These are phyloP conservation scores for Pyrenochaeta sp. DNA, from an alignment of 2,329 filamentous ascomycete genomes.

Conservation along the genomic window DNA sequence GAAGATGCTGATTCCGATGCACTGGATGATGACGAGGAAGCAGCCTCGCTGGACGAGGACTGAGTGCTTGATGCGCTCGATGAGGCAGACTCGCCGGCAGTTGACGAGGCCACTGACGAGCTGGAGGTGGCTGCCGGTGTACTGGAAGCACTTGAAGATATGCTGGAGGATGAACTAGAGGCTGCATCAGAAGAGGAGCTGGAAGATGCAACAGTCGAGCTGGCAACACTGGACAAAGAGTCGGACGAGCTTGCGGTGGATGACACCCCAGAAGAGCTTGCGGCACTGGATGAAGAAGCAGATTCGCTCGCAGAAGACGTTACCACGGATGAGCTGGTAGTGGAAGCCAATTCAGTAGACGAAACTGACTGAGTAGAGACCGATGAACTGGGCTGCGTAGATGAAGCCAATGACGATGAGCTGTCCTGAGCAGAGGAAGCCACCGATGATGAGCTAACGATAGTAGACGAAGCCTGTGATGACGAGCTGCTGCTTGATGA, in stretches of 20 bases:
- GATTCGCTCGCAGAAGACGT: background rate
- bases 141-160: background rate
- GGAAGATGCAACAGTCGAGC: background rate
- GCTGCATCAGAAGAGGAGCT: background rate
- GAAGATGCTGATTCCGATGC: background rate
- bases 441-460: background rate
- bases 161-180: background rate
- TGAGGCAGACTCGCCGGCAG: background rate
- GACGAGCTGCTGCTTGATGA: background rate
- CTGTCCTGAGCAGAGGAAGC: background rate
- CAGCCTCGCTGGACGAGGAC: background rate
- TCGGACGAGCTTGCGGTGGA: background rate
- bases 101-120: slow-evolving; percentile 2
- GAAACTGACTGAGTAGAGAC: background rate
- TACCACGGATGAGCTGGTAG: background rate
- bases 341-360: background rate
- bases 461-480: background rate
- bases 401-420: background rate
- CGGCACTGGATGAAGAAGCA: background rate
- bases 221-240: background rate
- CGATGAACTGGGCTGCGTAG: background rate
- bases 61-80: background rate
- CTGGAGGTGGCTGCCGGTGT: background rate
- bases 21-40: background rate
- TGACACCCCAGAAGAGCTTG: background rate